Conservation (phyloP, 768 basidiomycete species). For the Lactarius evosmus region DNA sequence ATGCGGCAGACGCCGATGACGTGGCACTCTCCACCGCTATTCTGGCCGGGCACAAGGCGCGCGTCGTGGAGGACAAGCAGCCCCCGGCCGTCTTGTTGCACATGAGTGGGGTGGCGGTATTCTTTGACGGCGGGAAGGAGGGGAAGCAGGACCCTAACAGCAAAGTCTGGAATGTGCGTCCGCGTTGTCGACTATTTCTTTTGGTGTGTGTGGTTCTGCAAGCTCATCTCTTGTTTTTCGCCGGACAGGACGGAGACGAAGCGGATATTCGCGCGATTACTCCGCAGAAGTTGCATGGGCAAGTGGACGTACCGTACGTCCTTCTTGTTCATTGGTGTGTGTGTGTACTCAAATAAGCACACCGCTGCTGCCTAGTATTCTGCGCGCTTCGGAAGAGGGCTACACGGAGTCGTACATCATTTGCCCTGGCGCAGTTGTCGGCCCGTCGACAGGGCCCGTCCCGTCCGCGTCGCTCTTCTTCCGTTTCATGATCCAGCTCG, state of each 20-base stretch:
- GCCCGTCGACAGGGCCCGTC: constrained; percentile 8
- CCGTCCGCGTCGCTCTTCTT: constrained; percentile 8
- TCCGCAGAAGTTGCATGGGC: constrained; percentile 10
- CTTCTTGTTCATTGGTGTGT: neutral
- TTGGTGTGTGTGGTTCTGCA: neutral
- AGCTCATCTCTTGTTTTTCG: neutral
- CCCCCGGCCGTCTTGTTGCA: constrained; percentile 2
- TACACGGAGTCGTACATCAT: constrained; percentile 17
- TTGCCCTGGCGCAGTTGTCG: constrained; percentile 16
- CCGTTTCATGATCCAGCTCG: constrained; percentile 3
- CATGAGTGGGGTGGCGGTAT: constrained; percentile 19
- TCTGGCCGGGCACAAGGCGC: constrained; percentile 12
- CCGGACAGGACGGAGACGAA: constrained; percentile 12
- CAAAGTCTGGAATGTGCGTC: constrained; percentile 20
- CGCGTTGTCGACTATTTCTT: neutral
- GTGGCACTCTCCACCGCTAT: constrained; percentile 10
- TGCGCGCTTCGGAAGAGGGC: constrained; percentile 13
- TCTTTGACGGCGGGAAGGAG: constrained; percentile 1
- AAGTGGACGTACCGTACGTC: constrained; percentile 10
- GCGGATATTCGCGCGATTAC: constrained; percentile 15
- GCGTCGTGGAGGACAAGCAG: constrained; percentile 6
- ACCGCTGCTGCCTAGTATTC: neutral
- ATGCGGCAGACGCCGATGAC: constrained; percentile 16
- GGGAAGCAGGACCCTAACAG: constrained; percentile 6
- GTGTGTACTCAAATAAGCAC: neutral